Base-by-base conservation (phyloP, 305 asterid genomes). In the Fraxinus floribunda region DNA sequence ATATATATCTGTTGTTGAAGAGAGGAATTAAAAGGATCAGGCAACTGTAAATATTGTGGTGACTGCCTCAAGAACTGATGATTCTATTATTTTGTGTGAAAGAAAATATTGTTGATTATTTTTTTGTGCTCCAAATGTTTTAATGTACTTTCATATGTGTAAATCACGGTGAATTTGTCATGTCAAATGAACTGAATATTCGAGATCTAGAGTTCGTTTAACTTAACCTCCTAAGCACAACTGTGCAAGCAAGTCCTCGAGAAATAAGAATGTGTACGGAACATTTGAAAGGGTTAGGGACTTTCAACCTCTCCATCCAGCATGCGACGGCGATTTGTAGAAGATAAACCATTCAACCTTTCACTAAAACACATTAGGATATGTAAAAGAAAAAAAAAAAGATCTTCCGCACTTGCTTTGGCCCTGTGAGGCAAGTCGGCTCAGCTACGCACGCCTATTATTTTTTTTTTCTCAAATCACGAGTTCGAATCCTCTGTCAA, bases 1-100 rank as follows among this genome's bases (percentile, higher is more conserved):
- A 85, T 93, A 77, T 91, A 94, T 82, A 76, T 91, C 81, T 94
- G 97, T 89, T 91, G 97, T 89, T 91, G 86, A 94, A 79, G 73
- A 62, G 60, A 57, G 76, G 11, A 78, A 13, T 22, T 35, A 75
- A 29, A 79, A 82, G 7, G 41, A 83, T 36, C 66, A 84, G 41
- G 2, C 30, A 79, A 29, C 49, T 84, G 83, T 80, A 85, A 75
- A 72, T 83, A 62, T 29, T 68, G 39, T 84, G 38, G 16, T 72
- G 55, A n/a, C 46, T 66, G 57, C 79, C 36, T 75, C 68, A 20
- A 55, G 74, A 78, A 44, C 76, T 73, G 20, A 72, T 36, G 18
- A 16, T 52, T 10, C 75, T 74, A 49, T n/a, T n/a, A 39, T 62
- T 76, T 74, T 81, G 71, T 36, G 66, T 55, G 26, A n/a, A 55